Conservation (phyloP, 2,329 filamentous ascomycete species). For the Pestalotiopsis sp. region DNA sequence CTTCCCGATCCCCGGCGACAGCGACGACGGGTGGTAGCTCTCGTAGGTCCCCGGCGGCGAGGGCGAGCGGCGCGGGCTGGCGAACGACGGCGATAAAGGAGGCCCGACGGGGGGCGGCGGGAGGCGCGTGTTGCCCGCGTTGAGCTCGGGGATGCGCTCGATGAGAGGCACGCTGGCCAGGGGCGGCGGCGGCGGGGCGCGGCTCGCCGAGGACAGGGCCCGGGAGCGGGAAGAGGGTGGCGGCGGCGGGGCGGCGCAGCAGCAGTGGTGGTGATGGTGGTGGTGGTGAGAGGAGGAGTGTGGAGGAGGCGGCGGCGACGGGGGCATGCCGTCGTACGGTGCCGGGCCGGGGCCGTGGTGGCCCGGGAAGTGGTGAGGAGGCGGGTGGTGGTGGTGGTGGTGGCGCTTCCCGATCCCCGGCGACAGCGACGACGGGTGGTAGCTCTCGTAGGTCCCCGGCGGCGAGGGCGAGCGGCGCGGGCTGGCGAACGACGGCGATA, state of each 20-base stretch:
- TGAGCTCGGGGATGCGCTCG: not conserved
- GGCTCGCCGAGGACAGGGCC: not conserved
- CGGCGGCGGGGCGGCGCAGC: not conserved
- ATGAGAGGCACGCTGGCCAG: not conserved
- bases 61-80: not conserved
- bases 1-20: not conserved
- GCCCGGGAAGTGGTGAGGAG: not conserved
- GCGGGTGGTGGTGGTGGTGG: not conserved
- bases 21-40: not conserved
- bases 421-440: not conserved
- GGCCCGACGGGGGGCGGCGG: not conserved
- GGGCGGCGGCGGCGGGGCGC: not conserved
- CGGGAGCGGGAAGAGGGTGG: not conserved
- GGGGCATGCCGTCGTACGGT: not conserved
- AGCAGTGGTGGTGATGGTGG: not conserved
- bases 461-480: not conserved
- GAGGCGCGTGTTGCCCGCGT: conserved; percentile 1
- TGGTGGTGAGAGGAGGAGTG: not conserved
- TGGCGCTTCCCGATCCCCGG: not conserved
- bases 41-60: not conserved
- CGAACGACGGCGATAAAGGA: not conserved
- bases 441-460: not conserved
- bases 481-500: not conserved
- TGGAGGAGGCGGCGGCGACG: not conserved
- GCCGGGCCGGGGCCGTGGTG: not conserved